Percentiles rank a stretch among this genome's conserved stretches.
These are phyloP conservation scores for Jaapia argillacea DNA, from an alignment of 768 basidiomycete species.

Conservation along the genomic window DNA sequence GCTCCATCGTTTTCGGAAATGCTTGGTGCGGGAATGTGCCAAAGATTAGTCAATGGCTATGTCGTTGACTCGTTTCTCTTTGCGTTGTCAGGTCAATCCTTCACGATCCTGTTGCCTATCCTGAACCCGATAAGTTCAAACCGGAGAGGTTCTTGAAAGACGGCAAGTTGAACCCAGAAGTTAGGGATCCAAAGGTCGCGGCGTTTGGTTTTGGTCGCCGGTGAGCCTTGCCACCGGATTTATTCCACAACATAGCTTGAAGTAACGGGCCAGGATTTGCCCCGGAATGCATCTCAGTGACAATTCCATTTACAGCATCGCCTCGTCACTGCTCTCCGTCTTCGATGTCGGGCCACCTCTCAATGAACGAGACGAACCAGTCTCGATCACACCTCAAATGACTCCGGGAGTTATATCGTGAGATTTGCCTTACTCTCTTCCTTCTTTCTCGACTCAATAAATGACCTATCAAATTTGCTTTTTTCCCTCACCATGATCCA, in stretches of 20 bases:
- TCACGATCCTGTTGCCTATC: slow-evolving; percentile 2
- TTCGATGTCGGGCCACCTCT: neutral
- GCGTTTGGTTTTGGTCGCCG: slow-evolving; percentile 4
- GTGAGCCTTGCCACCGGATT: too few relatives aligned
- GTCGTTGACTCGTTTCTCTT: too few relatives aligned
- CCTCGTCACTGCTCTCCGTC: neutral
- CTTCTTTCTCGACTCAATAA: too few relatives aligned
- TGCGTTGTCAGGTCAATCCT: neutral
- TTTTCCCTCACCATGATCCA: too few relatives aligned
- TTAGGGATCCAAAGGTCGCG: neutral
- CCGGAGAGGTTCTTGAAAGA: slow-evolving; percentile 3
- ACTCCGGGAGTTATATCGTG: too few relatives aligned
- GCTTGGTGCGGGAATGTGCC: slow-evolving; percentile 5
- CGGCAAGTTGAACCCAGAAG: neutral
- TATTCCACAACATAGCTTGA: too few relatives aligned
- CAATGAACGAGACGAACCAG: neutral
- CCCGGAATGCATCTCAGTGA: neutral
- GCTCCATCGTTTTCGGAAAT: slow-evolving; percentile 8
- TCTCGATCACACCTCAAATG: too few relatives aligned
- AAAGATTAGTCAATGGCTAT: neutral
- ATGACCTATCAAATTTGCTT: too few relatives aligned
- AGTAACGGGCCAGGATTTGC: too few relatives aligned
- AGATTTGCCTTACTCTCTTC: too few relatives aligned
- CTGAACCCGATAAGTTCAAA: slow-evolving; percentile 2
- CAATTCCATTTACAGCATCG: neutral